Evolutionary conservation across 164 flowering plant genomes (phyloP), one percentile per base, ranked within the genome.

Genomic region (grape (Vitis vinifera)): DNA sequence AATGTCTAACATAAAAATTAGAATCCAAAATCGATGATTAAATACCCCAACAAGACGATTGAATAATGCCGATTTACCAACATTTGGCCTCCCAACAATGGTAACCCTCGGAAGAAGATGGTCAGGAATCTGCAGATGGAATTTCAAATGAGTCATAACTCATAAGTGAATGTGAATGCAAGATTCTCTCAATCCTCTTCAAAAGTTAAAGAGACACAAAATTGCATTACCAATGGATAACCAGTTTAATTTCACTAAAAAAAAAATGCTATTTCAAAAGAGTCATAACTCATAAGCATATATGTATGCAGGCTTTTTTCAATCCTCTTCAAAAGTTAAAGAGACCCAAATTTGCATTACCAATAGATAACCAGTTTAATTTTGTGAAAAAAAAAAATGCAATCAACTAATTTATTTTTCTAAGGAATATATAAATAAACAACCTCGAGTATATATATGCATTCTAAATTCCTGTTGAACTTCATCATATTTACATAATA

Each of bases 31-130:
- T 4, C 6, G 27, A 31, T 31, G 51, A 71, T 55, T 29, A 74
- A 11, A 47, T 89, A 95, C 99, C 96, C 98, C 97, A 73, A 93
- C 96, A 74, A 95, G 96, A 49, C 97, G 93, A 77, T 95, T 95
- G 62, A 95, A 95, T 23, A 95, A 73, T 69, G 99, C 99, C 69
- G 99, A 95, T 90, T 95, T 95, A 65, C 99, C 99, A 80, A 95
- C 99, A 81, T 95, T 95, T 64, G 99, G 99, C 86, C 99, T 88
- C 73, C 99, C 99, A 80, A 93, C 89, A 78, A 95, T 91, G 64
- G 97, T 78, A 67, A 95, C 98, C 75, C 77, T 86, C 3, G 94
- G 94, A 72, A 95, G 98, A 73, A 91, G 89, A 84, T 89, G 85
- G 60, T 92, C 96, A 51, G 99, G 98, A 64, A 93, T 70, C 98